These are phyloP conservation scores for Calamus simplicifolius DNA, from an alignment of 176 grass and related monocot genomes.

Conservation along the genomic window DNA sequence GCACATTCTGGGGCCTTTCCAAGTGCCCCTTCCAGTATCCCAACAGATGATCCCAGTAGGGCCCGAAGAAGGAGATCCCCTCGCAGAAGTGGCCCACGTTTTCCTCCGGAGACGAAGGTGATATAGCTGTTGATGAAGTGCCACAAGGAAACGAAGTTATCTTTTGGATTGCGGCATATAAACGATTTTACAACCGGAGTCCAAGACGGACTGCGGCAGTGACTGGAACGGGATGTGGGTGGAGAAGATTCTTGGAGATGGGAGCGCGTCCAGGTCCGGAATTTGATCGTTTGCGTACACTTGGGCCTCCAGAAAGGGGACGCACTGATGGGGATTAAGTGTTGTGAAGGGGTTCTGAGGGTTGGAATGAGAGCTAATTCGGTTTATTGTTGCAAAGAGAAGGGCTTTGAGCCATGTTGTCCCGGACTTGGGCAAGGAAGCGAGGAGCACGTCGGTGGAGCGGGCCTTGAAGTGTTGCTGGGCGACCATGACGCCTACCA, in stretches of 20 bases:
- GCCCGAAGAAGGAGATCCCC: too few species aligned
- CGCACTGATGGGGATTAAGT: neutral
- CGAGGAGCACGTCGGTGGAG: too few species aligned
- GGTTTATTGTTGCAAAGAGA: too few species aligned
- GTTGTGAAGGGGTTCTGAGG: neutral
- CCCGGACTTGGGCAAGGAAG: too few species aligned
- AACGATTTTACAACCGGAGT: slow-evolving; percentile 3
- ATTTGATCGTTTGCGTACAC: neutral
- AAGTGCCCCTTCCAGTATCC: too few species aligned
- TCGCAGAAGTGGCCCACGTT: neutral
- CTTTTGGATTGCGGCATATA: slow-evolving; percentile 16
- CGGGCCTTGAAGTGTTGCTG: too few species aligned
- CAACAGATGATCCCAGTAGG: too few species aligned
- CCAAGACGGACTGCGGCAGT: neutral
- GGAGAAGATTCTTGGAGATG: neutral
- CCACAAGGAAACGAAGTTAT: slow-evolving; percentile 19
- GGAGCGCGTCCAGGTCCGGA: neutral
- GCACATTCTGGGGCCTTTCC: neutral
- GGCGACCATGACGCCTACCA: too few species aligned
- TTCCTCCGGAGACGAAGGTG: neutral
- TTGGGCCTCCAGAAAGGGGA: slow-evolving; percentile 11
- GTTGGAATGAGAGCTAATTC: too few species aligned
- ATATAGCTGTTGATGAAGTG: neutral
- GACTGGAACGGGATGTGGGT: slow-evolving; percentile 10
- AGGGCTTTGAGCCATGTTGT: too few species aligned